Evolutionary conservation across 1,139 yeast species (phyloP).

Genomic region (Lizanozyma gosingica): DNA sequence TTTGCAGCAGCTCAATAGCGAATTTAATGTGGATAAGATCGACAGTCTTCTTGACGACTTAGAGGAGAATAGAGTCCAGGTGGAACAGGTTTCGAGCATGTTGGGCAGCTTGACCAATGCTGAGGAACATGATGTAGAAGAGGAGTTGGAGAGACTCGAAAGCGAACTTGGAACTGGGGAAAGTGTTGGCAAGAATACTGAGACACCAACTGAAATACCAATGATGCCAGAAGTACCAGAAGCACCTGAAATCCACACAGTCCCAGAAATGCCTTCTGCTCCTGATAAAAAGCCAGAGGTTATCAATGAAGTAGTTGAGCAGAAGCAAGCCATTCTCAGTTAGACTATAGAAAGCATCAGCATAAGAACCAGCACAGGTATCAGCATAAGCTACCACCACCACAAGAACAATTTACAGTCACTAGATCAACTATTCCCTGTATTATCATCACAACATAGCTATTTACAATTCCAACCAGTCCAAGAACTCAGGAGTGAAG

Average conservation of each 20-base stretch:
- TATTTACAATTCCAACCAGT: conserved; percentile 57
- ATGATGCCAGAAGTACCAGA: conserved; percentile 13
- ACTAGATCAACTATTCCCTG: conserved; percentile 1
- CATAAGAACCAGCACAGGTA: conserved; percentile 4
- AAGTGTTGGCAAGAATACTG: conserved; percentile 7
- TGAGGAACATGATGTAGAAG: conserved; percentile 62
- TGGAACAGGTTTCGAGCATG: conserved; percentile 50
- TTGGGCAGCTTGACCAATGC: conserved; percentile 43
- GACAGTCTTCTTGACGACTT: conserved; percentile 79
- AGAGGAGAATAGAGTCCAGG: conserved; percentile 73
- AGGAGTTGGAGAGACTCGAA: conserved; percentile 47
- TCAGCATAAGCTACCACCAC: conserved; percentile 11
- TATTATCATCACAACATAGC: neutral
- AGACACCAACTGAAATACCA: conserved; percentile 14
- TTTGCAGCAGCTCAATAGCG: conserved; percentile 63
- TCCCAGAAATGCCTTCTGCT: conserved; percentile 14
- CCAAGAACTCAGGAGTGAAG: conserved; percentile 92
- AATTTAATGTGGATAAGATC: conserved; percentile 68
- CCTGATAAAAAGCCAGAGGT: conserved; percentile 12
- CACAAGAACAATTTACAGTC: neutral
- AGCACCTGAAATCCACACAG: conserved; percentile 10
- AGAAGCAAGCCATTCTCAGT: conserved; percentile 4
- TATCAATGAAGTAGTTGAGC: conserved; percentile 8
- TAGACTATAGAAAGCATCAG: no score
- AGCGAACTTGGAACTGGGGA: conserved; percentile 23